These are phyloP conservation scores for Leucoagaricus sp. DNA, from an alignment of 1,284 basidiomycete genomes.

Conservation along the genomic window DNA sequence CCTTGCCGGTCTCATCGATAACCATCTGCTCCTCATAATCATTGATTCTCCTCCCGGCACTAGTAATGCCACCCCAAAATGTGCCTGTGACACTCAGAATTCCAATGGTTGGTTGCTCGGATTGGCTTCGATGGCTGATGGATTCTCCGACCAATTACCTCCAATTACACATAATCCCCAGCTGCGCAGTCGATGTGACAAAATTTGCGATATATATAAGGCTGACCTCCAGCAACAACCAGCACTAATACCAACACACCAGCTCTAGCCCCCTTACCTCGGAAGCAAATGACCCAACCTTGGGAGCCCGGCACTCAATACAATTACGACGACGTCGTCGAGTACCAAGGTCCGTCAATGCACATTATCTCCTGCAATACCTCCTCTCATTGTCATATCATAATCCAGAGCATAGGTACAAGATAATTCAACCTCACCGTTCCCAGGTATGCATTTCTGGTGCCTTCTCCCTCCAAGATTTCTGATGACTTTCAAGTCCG, in stretches of 20 bases:
- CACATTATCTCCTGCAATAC: background rate
- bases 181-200: background rate
- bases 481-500: conserved; percentile 38
- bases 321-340: conserved; percentile 54
- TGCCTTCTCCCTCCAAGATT: background rate
- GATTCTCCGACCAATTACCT: background rate
- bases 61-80: background rate
- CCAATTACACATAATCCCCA: background rate
- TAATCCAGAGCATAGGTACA: conserved; percentile 55
- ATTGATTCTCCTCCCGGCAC: background rate
- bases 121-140: background rate
- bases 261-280: background rate
- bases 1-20: conserved; percentile 3
- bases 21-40: background rate
- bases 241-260: background rate
- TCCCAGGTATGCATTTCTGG: conserved; percentile 52
- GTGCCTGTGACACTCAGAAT: background rate
- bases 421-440: conserved; percentile 68
- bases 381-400: background rate
- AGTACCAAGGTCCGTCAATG: conserved; percentile 49
- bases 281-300: conserved; percentile 38
- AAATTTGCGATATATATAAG: background rate
- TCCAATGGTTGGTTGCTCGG: background rate
- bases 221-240: background rate
- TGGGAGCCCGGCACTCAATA: conserved; percentile 73